phyloP scores from a whole-genome alignment of 1,284 basidiomycete genomes.

The Cryptococcus sp. region DNA sequence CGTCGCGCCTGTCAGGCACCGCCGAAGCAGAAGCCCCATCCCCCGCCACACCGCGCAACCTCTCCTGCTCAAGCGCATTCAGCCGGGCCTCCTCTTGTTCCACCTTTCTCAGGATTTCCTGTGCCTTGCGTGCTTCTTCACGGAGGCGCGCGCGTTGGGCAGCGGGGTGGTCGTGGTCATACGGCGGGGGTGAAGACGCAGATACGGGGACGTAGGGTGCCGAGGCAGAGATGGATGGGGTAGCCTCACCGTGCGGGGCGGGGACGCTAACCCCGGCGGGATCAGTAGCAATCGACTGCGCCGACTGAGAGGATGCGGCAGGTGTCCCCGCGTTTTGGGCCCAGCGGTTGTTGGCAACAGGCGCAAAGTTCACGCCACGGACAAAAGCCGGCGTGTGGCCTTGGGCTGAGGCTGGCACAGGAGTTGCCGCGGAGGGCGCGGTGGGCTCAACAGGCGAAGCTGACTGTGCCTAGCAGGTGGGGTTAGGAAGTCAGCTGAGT shows the following conservation, averaged over 20 bases:
- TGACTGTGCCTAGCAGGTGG: no score
- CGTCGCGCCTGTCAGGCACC: no score
- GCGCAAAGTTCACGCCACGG: conserved; percentile 3
- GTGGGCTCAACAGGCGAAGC: background rate
- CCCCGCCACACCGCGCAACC: conserved; percentile 1
- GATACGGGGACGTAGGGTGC: background rate
- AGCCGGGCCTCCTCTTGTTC: conserved; percentile 7
- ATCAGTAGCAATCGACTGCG: background rate
- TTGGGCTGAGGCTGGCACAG: background rate
- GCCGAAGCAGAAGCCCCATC: background rate
- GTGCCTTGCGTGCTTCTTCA: conserved; percentile 16
- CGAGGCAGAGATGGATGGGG: background rate
- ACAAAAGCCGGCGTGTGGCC: background rate
- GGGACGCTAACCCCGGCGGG: background rate
- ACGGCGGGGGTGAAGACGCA: background rate
- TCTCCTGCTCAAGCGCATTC: background rate
- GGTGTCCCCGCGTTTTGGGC: background rate
- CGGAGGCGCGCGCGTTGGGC: conserved; percentile 15
- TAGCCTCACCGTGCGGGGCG: background rate
- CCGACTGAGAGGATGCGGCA: no score
- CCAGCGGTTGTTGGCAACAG: conserved; percentile 7
- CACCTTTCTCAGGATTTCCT: conserved; percentile 5
- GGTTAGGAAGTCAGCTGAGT: no score
- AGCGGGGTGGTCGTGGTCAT: conserved; percentile 4
- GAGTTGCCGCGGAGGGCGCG: background rate